phyloP scores from a whole-genome alignment of 2,329 filamentous ascomycete genomes.

The Curvularia hawaiiensis region DNA sequence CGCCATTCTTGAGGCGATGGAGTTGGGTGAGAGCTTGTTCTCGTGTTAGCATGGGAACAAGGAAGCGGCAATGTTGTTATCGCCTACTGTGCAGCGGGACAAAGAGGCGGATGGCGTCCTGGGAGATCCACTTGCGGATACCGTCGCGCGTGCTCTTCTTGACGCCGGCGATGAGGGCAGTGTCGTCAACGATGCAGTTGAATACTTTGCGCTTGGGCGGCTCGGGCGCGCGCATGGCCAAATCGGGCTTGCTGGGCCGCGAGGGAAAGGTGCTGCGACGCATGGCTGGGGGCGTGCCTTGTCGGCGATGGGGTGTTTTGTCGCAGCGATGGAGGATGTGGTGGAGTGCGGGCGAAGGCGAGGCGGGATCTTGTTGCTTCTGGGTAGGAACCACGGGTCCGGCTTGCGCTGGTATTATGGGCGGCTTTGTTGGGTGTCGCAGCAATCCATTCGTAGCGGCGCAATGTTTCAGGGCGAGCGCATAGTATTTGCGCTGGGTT shows the following conservation, averaged over 20 bases:
- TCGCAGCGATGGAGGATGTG: conserved; percentile 9
- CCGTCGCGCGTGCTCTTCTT: conserved; percentile 59
- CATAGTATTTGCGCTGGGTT: conserved; percentile 27
- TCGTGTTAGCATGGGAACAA: conserved; percentile 26
- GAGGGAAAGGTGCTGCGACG: conserved; percentile 39
- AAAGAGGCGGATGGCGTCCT: conserved; percentile 56
- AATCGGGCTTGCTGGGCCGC: conserved; percentile 34
- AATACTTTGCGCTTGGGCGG: conserved; percentile 53
- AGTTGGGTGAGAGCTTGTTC: conserved; percentile 53
- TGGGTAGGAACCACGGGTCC: conserved; percentile 17
- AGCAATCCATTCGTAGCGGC: conserved; percentile 26
- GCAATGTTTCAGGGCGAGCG: conserved; percentile 34
- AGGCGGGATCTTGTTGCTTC: conserved; percentile 3
- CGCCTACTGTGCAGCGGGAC: conserved; percentile 57
- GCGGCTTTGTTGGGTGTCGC: conserved; percentile 33
- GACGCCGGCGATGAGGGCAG: conserved; percentile 56
- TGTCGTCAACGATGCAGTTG: conserved; percentile 61
- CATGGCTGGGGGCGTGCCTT: conserved; percentile 28
- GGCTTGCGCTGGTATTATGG: conserved; percentile 15
- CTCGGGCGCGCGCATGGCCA: conserved; percentile 34
- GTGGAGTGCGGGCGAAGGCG: conserved; percentile 11
- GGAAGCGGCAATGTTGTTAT: conserved; percentile 7
- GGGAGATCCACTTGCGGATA: conserved; percentile 57
- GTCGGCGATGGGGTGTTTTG: conserved; percentile 13
- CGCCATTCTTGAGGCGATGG: conserved; percentile 50